Evolutionary conservation across 495 filamentous ascomycete species (phyloP), one percentile per base, ranked within the genome.

Genomic region (Aspergillus bertholletiae): DNA sequence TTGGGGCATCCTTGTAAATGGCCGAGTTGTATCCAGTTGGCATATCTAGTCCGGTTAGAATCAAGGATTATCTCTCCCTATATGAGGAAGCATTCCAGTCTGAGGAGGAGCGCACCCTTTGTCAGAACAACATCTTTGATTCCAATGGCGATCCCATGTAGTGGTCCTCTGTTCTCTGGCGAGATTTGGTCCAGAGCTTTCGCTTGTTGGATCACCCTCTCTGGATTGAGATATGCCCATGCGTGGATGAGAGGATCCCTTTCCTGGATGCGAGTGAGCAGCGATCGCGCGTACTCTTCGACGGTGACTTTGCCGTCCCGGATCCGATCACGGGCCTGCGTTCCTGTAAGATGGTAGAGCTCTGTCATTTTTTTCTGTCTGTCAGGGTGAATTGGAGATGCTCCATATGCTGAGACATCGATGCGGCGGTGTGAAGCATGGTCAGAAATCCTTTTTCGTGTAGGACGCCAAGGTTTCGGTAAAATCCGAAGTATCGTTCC

Each of bases 91-190:
- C 7, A 1, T 2, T 35, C 11, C 12, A 20, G n/a, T 26, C 7
- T 21, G 20, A n/a, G 15, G 22, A 3, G 22, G 7, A 15, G 12
- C 8, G 20, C 11, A 60, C 57, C 57, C 13, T 53, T 83, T 0
- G 83, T 86, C 32, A 77, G 66, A 22, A 84, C 81, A 5, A 84
- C 70, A 71, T 85, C 83, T 57, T 84, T 84, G 4, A 85, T 65
- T 3, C 71, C 81, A 40, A 85, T 58, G 0, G 80, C 68, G 0
- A 85, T 52, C 0, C 81, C 81, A 56, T 83, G 80, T 0, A 85
- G 55, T 3, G 75, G 78, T 0, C 81, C 81, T 53, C 81, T 63
- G 37, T 77, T 50, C 7, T 73, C 69, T 5, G 48, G 39, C 0
- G 80, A 73, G 0, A 81, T 59, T 15, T 63, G 35, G 50, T 85